Evolutionary conservation across 2,329 filamentous ascomycete genomes (phyloP), one percentile per base, ranked within the genome.

Genomic region (Paraconiothyrium sp.): DNA sequence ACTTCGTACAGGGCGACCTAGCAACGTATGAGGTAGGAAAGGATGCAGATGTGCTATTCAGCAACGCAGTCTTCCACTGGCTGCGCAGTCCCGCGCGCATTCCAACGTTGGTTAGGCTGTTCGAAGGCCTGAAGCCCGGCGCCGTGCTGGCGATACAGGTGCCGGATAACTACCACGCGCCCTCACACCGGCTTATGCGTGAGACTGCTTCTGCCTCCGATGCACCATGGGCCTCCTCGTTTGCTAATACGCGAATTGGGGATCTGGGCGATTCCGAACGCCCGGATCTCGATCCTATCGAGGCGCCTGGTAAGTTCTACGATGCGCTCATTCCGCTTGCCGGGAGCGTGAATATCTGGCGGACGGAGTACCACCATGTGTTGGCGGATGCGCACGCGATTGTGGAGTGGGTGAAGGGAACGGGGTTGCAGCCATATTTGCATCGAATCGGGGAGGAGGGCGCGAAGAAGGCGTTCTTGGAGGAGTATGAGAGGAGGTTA

Each of bases 21-120:
- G 62, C 64, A 0, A 79, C 77, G 0, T 88, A 82, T 65, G 58
- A 61, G 0, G 78, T 80, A 9, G 61, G 27, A 30, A 30, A 20
- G 0, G n/a, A 16, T 9, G 58, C 63, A 0, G 65, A 74, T 47
- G 68, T 89, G 0, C 72, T 86, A 51, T 87, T 86, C 67, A 83
- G 82, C 50, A 89, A 88, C 60, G 86, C 87, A 0, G 85, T 85
- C 1, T 83, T 88, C 60, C 87, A 89, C 59, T 89, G 87, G 87
- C 74, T 89, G 4, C 77, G 80, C 0, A 62, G 61, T 0, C 66
- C 70, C 0, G 69, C 79, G 0, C 84, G 86, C 0, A 76, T 89
- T 7, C 72, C 75, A 0, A 77, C 82, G 1, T 74, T 89, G 4
- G 74, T 71, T 10, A 73, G 78, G 0, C 72, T 88, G 2, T 72